These are phyloP conservation scores for Omphalea diandra DNA, from an alignment of 441 rosid species.

Conservation along the genomic window DNA sequence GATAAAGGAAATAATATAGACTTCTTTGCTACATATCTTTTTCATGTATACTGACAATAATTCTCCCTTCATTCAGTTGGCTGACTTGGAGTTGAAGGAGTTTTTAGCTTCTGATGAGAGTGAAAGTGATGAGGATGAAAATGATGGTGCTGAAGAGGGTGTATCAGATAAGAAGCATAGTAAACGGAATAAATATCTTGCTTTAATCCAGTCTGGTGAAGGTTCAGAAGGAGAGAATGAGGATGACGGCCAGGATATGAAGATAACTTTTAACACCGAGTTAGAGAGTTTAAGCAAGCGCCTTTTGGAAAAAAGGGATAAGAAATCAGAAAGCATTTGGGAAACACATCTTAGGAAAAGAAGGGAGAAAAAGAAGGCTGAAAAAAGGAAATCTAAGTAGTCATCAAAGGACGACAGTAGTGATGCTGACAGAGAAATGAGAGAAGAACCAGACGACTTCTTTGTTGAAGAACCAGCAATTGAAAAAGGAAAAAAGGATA, in stretches of 20 bases:
- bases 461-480: slow-evolving; percentile 57
- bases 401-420: slow-evolving; percentile 55
- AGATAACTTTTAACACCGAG: slow-evolving; percentile 84
- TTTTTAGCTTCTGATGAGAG: slow-evolving; percentile 87
- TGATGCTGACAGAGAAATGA: slow-evolving; percentile 37
- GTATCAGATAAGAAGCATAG: slow-evolving; percentile 41
- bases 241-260: slow-evolving; percentile 77
- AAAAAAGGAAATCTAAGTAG: slow-evolving; percentile 51
- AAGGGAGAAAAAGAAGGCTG: slow-evolving; percentile 69
- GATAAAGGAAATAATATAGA: neutral
- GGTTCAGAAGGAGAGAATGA: slow-evolving; percentile 70
- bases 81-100: slow-evolving; percentile 76
- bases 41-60: slow-evolving; percentile 16
- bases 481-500: slow-evolving; percentile 30
- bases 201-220: slow-evolving; percentile 59
- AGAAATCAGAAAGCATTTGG: slow-evolving; percentile 76
- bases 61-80: slow-evolving; percentile 48
- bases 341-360: slow-evolving; percentile 56
- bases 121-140: slow-evolving; percentile 55
- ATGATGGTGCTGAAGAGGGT: slow-evolving; percentile 33
- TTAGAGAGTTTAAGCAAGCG: slow-evolving; percentile 86
- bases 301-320: slow-evolving; percentile 65
- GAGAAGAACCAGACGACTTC: slow-evolving; percentile 63
- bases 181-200: slow-evolving; percentile 54
- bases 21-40: neutral